Conservation (phyloP, 2,329 filamentous ascomycete genomes). For the Colletotrichum sojae region DNA sequence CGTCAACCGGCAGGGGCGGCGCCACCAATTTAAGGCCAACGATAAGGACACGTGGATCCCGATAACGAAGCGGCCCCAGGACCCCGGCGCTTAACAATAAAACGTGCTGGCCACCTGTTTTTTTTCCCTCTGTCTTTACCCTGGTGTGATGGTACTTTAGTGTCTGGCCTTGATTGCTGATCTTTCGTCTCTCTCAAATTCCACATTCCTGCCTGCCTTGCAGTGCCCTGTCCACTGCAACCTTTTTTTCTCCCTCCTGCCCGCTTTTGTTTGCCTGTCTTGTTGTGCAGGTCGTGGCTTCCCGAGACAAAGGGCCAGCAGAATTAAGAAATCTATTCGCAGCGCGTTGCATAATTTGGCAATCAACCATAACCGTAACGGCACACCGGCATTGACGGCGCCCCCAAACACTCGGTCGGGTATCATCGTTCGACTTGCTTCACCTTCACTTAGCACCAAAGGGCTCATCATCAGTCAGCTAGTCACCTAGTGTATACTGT, state of each 20-base stretch:
- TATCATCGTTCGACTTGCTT: not conserved
- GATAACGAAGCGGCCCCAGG: conserved; percentile 24
- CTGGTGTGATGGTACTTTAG: not conserved
- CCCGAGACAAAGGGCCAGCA: conserved; percentile 2
- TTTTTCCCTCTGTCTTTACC: not conserved
- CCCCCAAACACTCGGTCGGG: not conserved
- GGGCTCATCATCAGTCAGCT: too few species aligned
- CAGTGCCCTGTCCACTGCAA: not conserved
- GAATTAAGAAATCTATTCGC: conserved; percentile 2
- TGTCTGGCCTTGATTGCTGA: not conserved
- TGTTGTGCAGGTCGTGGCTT: not conserved
- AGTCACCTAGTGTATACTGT: too few species aligned
- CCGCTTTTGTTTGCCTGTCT: not conserved
- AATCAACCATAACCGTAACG: conserved; percentile 2
- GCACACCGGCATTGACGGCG: conserved; percentile 6
- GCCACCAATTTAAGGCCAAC: conserved; percentile 13
- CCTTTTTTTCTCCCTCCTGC: not conserved
- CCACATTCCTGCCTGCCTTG: not conserved
- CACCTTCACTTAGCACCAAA: too few species aligned
- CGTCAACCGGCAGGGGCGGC: conserved; percentile 25
- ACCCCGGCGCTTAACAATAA: conserved; percentile 19
- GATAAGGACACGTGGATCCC: conserved; percentile 40
- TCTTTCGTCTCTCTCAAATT: not conserved
- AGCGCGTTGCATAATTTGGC: not conserved
- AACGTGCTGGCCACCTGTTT: not conserved